Percentiles rank a stretch among this genome's conserved stretches.
Evolutionary conservation across 176 grass and related monocot genomes (phyloP).

Genomic region (Eleusine indica): DNA sequence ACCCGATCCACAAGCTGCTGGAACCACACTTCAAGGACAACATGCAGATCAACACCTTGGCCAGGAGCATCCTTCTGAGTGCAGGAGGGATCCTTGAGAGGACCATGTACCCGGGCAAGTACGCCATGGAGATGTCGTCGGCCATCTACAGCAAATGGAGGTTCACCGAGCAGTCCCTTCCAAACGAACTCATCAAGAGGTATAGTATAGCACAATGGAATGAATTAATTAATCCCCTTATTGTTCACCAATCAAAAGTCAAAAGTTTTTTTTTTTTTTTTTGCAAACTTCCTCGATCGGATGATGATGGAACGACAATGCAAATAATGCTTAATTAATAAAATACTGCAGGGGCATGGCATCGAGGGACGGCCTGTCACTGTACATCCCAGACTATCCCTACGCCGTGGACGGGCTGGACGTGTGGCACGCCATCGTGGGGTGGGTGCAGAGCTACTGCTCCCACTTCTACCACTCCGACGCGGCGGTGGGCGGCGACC

Average conservation of each 20-base stretch:
- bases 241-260: background rate
- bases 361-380: slow-evolving; percentile 38
- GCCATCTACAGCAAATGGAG: slow-evolving; percentile 72
- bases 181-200: slow-evolving; percentile 79
- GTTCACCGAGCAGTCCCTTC: slow-evolving; percentile 79
- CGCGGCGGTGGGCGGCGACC: slow-evolving; percentile 44
- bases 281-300: background rate
- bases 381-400: slow-evolving; percentile 80
- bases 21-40: slow-evolving; percentile 97
- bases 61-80: slow-evolving; percentile 83
- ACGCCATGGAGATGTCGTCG: slow-evolving; percentile 77
- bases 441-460: slow-evolving; percentile 84
- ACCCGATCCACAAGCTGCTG: slow-evolving; percentile 87
- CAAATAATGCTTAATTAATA: background rate
- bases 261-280: too few species aligned
- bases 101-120: slow-evolving; percentile 85
- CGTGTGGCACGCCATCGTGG: slow-evolving; percentile 75
- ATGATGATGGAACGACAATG: background rate
- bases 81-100: slow-evolving; percentile 70
- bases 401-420: slow-evolving; percentile 85
- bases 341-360: slow-evolving; percentile 60
- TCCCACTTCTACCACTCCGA: slow-evolving; percentile 60
- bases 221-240: background rate
- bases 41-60: slow-evolving; percentile 85
- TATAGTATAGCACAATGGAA: background rate